Evolutionary conservation across 768 basidiomycete genomes (phyloP), one percentile per base, ranked within the genome.

Genomic region (Leccinum fibrillosum): DNA sequence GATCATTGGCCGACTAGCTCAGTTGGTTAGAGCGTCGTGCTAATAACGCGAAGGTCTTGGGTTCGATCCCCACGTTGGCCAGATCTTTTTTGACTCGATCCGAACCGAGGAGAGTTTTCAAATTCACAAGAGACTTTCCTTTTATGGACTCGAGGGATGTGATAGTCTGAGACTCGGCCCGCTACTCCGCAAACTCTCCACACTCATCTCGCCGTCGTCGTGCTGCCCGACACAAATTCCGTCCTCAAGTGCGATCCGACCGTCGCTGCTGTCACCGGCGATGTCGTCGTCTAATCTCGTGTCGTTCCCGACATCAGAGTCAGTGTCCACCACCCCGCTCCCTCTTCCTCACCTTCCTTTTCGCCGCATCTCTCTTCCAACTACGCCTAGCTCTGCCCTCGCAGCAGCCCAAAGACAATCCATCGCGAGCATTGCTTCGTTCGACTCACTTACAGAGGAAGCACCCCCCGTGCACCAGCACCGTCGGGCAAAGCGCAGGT

Each of bases 11-110:
- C 37, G 35, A 37, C 86, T 90, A 89, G 88, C 89, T 90, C 88
- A 90, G 89, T 78, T 89, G 89, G 88, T 90, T 89, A 89, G 88
- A 89, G 88, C 88, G 87, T 88, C 83, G 87, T 87, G 84, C 87
- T 89, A 89, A 67, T 73, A 34, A 85, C 82, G 81, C 84, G 82
- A 86, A 86, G 84, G 85, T 85, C 85, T 82, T 86, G 84, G 85
- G 84, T 86, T 86, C 85, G 84, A 86, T 80, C 84, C 85, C 84
- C 84, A 85, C 81, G 82, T 84, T 84, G 84, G 85, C 84, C 84
- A 86, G 2, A 13, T 34, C 12, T 5, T 4, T n/a, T 65, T 65
- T 60, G 55, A 11, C 17, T 23, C 35, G 34, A 1, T 4, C 53
- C 26, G 26, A 28, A 11, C 52, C 15, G 35, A 25, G 52, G 25